Percentiles rank a stretch among this genome's conserved stretches.
Conservation (phyloP, 129 eudicot species). For the Ambrosia artemisiifolia region DNA sequence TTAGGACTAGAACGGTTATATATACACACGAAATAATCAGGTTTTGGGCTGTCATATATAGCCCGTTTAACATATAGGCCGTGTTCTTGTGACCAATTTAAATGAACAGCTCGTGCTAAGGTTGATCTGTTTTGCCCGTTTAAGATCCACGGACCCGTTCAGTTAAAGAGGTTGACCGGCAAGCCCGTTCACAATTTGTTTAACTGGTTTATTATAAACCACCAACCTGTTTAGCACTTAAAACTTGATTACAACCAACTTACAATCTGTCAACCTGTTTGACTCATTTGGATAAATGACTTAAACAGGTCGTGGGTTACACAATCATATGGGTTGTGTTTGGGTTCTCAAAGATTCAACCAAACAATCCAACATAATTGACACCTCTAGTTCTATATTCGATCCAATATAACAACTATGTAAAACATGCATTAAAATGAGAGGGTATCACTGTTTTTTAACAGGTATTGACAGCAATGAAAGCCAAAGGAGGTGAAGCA, state of each 20-base stretch:
- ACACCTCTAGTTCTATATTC: background rate
- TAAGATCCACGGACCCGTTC: no score
- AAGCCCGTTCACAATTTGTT: no score
- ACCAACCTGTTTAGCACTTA: background rate
- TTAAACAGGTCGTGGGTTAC: background rate
- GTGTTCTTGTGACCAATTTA: no score
- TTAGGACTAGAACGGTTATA: background rate
- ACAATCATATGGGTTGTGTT: background rate
- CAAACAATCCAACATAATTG: background rate
- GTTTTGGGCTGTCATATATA: background rate
- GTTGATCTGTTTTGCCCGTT: background rate
- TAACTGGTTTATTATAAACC: no score
- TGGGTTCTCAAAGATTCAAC: background rate
- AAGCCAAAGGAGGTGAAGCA: constrained; percentile 60
- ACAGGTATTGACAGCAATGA: constrained; percentile 75
- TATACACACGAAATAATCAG: background rate
- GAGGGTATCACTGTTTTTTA: background rate
- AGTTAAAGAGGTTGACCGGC: no score
- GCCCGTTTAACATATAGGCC: background rate
- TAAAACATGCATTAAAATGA: background rate
- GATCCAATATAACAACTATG: background rate
- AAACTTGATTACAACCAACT: background rate
- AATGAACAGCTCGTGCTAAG: background rate
- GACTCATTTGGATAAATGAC: background rate
- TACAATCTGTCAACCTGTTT: background rate